Evolutionary conservation across 1,284 basidiomycete species (phyloP), one percentile per base, ranked within the genome.

Genomic region (Sutorius eximius): DNA sequence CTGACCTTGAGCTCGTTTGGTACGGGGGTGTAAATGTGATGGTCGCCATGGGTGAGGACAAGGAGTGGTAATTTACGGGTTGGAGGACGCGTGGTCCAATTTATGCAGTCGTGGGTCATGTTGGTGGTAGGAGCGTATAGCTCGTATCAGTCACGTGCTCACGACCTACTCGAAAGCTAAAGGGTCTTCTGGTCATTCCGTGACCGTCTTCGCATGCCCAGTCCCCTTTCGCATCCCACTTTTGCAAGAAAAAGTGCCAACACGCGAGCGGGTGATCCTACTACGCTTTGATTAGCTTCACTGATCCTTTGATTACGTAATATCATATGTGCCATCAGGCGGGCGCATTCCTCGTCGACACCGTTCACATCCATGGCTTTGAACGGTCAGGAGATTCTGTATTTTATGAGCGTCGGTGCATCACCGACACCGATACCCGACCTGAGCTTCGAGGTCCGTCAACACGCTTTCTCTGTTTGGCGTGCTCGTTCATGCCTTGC

Each of bases 391-490:
- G 60, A 64, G 27, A 56, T 66, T 4, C 0, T 57, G 5, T 69
- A 64, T 12, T 70, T 70, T 29, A 69, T 67, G 65, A 70, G 62
- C 30, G 56, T 70, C 45, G 67, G 64, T 10, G 55, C 55, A 4
- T 57, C 67, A 0, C 11, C 55, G 0, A 59, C 40, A 1, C 45
- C 42, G 18, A 47, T 46, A 34, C 49, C 54, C 0, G 65, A 70
- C 30, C 47, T 52, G 36, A 63, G 67, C n/a, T 69, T 69, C 58
- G 70, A 69, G 67, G 67, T 68, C n/a, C 45, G 62, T 46, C 51
- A 1, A 0, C 20, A 3, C 38, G 8, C 18, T 12, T 30, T 20
- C 4, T 32, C 27, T 37, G 15, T 20, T 22, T 40, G 7, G 6
- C 16, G 27, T 16, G 6, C n/a, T 45, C 36, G 27, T 53, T 42